Percentiles rank a stretch among this genome's conserved stretches.
phyloP scores from a whole-genome alignment of 345 rosid genomes.

The Aethionema arabicum region DNA sequence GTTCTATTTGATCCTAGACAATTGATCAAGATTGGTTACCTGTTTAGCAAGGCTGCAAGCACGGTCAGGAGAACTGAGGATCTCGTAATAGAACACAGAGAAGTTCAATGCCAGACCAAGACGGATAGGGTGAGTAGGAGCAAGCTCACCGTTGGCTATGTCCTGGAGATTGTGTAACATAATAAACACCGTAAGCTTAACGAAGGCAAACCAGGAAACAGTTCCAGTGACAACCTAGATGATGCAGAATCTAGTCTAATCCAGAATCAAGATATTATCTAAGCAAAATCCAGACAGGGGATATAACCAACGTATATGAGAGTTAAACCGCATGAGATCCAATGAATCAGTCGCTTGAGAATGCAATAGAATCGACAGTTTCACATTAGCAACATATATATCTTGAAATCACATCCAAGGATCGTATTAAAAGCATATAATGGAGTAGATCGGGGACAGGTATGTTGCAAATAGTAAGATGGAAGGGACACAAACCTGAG shows the following conservation, averaged over 20 bases:
- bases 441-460: neutral
- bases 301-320: neutral
- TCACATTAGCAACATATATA: neutral
- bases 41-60: conserved; percentile 89
- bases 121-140: conserved; percentile 89
- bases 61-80: conserved; percentile 82
- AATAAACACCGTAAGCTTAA: neutral
- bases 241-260: neutral
- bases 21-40: conserved; percentile 37
- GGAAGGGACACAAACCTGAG: conserved; percentile 56
- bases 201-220: neutral
- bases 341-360: neutral
- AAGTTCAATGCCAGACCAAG: conserved; percentile 84
- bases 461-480: neutral
- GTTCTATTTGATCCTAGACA: neutral
- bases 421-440: neutral
- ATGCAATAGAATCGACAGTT: neutral
- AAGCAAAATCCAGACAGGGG: neutral
- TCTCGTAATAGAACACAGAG: conserved; percentile 86
- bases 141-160: conserved; percentile 68
- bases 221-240: neutral
- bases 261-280: neutral
- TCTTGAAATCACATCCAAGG: conserved; percentile 5
- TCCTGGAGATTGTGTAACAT: conserved; percentile 43
- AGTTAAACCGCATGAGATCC: neutral